Conservation (phyloP, 352 stramenopile genomes). For the Globisporangium spiculum region DNA sequence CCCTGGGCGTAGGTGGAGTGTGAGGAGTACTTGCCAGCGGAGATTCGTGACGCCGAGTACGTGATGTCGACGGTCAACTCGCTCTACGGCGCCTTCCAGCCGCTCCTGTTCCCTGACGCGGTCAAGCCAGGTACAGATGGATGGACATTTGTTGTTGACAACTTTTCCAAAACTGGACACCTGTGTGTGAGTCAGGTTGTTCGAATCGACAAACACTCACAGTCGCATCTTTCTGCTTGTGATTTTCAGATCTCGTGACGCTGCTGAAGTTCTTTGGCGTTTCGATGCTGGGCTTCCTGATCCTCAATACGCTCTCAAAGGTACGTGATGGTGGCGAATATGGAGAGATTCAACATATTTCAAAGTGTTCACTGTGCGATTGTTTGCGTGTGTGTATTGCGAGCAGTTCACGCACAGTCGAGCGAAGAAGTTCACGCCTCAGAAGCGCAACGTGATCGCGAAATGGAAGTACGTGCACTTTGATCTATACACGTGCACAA, state of each 20-base stretch:
- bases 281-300: slow-evolving; percentile 38
- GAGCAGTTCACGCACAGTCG: slow-evolving; percentile 38
- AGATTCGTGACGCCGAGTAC: slow-evolving; percentile 31
- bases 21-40: slow-evolving; percentile 29
- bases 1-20: slow-evolving; percentile 32
- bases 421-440: slow-evolving; percentile 35
- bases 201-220: slow-evolving; percentile 7
- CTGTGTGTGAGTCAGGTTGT: neutral
- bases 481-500: neutral
- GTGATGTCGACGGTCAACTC: slow-evolving; percentile 38
- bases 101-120: slow-evolving; percentile 30
- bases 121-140: slow-evolving; percentile 24
- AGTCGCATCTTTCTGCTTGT: neutral
- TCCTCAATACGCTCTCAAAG: slow-evolving; percentile 40
- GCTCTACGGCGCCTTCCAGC: slow-evolving; percentile 31
- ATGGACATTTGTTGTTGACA: neutral
- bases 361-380: neutral
- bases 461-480: slow-evolving; percentile 30
- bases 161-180: neutral
- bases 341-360: neutral
- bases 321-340: slow-evolving; percentile 15
- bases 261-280: slow-evolving; percentile 36
- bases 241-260: slow-evolving; percentile 21
- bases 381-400: slow-evolving; percentile 1
- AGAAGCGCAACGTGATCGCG: slow-evolving; percentile 31